Conservation (phyloP, 2,329 filamentous ascomycete genomes). For the Arachnopeziza araneosa region DNA sequence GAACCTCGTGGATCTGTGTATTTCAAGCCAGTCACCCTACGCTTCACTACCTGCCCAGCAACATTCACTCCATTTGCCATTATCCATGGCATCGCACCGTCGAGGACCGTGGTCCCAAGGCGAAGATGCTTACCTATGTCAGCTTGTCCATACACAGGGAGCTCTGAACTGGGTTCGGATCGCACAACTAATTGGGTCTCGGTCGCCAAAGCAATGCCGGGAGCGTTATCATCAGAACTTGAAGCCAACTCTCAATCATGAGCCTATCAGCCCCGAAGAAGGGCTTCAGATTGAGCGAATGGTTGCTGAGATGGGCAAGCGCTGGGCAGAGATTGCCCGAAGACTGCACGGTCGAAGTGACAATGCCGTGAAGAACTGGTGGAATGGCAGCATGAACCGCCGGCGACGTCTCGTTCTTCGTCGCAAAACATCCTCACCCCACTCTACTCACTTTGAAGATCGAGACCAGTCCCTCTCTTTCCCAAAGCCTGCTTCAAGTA, state of each 20-base stretch:
- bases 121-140: slow-evolving; percentile 67
- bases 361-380: slow-evolving; percentile 97
- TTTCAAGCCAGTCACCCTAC: too few relatives aligned
- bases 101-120: slow-evolving; percentile 78
- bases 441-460: slow-evolving; percentile 26
- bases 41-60: too few relatives aligned
- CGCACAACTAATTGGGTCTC: slow-evolving; percentile 65
- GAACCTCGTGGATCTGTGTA: too few relatives aligned
- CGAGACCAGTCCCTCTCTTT: slow-evolving; percentile 29
- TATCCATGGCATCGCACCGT: slow-evolving; percentile 43
- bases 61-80: neutral
- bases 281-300: slow-evolving; percentile 69
- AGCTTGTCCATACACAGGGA: slow-evolving; percentile 68
- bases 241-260: slow-evolving; percentile 68
- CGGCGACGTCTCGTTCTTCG: slow-evolving; percentile 39
- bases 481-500: slow-evolving; percentile 17
- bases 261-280: slow-evolving; percentile 67
- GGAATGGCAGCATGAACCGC: slow-evolving; percentile 89
- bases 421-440: slow-evolving; percentile 23
- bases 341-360: slow-evolving; percentile 79
- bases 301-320: slow-evolving; percentile 73
- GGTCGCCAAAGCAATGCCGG: slow-evolving; percentile 90
- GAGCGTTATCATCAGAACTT: slow-evolving; percentile 94
- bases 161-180: slow-evolving; percentile 91
- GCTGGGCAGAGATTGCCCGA: slow-evolving; percentile 90